These are phyloP conservation scores for Rhizophlyctis rosea DNA, from an alignment of 192 early-diverging fungal genomes.

Conservation along the genomic window DNA sequence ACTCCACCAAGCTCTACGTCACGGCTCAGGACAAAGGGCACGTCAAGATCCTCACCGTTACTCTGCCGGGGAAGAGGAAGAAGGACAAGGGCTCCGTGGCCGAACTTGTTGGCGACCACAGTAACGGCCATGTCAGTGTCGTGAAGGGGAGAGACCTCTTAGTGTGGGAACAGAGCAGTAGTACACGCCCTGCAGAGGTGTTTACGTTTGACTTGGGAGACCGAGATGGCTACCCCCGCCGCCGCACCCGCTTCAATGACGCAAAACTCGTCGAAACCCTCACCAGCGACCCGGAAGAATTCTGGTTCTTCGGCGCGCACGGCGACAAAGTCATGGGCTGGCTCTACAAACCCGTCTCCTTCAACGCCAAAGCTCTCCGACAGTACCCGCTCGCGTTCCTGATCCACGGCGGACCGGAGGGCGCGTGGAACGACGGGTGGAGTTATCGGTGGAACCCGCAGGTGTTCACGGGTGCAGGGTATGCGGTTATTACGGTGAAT, in stretches of 20 bases:
- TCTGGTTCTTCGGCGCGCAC: conserved; percentile 67
- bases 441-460: conserved; percentile 72
- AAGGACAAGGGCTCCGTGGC: too few relatives aligned
- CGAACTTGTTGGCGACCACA: conserved; percentile 9
- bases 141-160: conserved; percentile 9
- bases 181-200: conserved; percentile 15
- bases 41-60: conserved; percentile 54
- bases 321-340: conserved; percentile 60
- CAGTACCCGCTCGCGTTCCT: conserved; percentile 74
- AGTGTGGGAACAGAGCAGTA: conserved; percentile 3
- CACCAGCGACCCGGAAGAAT: conserved; percentile 55
- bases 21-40: conserved; percentile 67
- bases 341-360: conserved; percentile 60
- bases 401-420: conserved; percentile 83
- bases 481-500: conserved; percentile 57
- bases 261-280: conserved; percentile 39
- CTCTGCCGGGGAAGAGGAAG: not conserved
- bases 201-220: conserved; percentile 9
- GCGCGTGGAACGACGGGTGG: conserved; percentile 62
- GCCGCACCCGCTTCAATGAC: conserved; percentile 49
- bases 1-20: conserved; percentile 52
- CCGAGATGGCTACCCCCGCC: not conserved
- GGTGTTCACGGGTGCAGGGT: conserved; percentile 69
- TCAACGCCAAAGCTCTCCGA: conserved; percentile 46
- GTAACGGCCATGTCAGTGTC: conserved; percentile 5